These are phyloP conservation scores for Ogataea haglerorum DNA, from an alignment of 805 yeast species.

Conservation along the genomic window DNA sequence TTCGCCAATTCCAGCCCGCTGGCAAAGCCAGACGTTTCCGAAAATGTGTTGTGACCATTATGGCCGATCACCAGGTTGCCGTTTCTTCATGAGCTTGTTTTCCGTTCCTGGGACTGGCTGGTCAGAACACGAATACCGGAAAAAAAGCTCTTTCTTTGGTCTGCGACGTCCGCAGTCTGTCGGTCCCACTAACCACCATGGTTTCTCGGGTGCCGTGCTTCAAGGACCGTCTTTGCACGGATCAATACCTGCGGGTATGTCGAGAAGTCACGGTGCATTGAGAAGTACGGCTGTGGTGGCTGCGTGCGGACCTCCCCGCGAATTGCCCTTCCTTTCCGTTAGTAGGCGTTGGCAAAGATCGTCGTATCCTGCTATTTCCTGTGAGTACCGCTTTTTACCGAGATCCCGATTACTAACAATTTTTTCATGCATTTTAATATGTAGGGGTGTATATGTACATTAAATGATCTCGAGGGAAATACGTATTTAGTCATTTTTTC, in stretches of 20 bases:
- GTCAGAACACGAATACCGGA: neutral
- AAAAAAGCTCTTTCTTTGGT: constrained; percentile 15
- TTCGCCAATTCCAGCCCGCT: constrained; percentile 6
- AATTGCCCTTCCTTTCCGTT: neutral
- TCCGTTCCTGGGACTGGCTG: constrained; percentile 3
- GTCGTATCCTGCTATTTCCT: constrained; percentile 5
- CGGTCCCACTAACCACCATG: neutral
- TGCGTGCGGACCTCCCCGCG: neutral
- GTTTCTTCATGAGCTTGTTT: constrained; percentile 5
- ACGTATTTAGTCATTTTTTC: constrained; percentile 2
- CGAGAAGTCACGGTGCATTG: constrained; percentile 3
- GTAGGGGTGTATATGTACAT: neutral
- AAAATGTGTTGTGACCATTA: neutral
- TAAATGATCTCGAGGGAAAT: neutral
- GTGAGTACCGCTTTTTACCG: constrained; percentile 10
- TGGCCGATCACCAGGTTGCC: neutral
- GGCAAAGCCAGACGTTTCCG: neutral
- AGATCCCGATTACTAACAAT: neutral
- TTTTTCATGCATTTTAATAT: neutral
- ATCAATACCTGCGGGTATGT: constrained; percentile 20
- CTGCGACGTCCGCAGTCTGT: neutral
- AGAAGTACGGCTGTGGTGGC: neutral
- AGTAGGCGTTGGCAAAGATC: constrained; percentile 5
- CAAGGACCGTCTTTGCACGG: constrained; percentile 11
- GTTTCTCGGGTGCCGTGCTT: neutral